A percentile compares a stretch with the other conserved stretches of the same genome.
These are phyloP conservation scores for Chalciporus chontae DNA, from an alignment of 768 basidiomycete genomes.

Conservation along the genomic window DNA sequence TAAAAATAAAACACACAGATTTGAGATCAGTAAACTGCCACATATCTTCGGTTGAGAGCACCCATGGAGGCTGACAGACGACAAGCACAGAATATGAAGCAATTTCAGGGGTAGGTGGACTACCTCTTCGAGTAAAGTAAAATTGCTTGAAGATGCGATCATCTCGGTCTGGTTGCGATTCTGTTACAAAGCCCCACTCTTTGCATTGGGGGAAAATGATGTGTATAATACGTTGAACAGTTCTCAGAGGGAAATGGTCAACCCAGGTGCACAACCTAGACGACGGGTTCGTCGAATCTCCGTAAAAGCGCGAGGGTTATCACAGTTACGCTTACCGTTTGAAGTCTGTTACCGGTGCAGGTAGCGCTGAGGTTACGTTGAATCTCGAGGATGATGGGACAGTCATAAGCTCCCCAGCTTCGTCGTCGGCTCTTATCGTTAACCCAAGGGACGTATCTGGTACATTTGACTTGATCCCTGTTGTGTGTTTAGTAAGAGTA, in stretches of 20 bases:
- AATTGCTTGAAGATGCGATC: constrained; percentile 43
- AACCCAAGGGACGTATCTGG: constrained; percentile 28
- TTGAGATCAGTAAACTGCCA: constrained; percentile 46
- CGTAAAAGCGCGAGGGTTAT: not conserved
- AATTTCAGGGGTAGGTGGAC: constrained; percentile 22
- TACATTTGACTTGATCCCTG: constrained; percentile 29
- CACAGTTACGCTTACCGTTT: constrained; percentile 22
- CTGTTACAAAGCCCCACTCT: constrained; percentile 41
- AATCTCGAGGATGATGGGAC: constrained; percentile 32
- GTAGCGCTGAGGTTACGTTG: constrained; percentile 21
- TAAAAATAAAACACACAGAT: constrained; percentile 18
- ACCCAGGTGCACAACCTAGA: constrained; percentile 31
- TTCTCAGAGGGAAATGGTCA: constrained; percentile 32
- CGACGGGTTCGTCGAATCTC: not conserved
- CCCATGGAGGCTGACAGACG: constrained; percentile 61
- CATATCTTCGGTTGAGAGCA: constrained; percentile 52
- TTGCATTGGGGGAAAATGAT: constrained; percentile 40
- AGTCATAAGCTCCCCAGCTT: constrained; percentile 28
- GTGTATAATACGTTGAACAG: constrained; percentile 39
- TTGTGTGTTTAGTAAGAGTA: constrained; percentile 2
- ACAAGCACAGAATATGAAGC: constrained; percentile 41
- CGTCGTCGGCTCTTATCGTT: constrained; percentile 23
- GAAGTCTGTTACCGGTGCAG: constrained; percentile 31
- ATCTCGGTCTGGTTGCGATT: constrained; percentile 34
- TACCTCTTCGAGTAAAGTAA: constrained; percentile 36